These are phyloP conservation scores for Choanephora cucurbitarum DNA, from an alignment of 371 early-diverging fungal species.

Conservation along the genomic window DNA sequence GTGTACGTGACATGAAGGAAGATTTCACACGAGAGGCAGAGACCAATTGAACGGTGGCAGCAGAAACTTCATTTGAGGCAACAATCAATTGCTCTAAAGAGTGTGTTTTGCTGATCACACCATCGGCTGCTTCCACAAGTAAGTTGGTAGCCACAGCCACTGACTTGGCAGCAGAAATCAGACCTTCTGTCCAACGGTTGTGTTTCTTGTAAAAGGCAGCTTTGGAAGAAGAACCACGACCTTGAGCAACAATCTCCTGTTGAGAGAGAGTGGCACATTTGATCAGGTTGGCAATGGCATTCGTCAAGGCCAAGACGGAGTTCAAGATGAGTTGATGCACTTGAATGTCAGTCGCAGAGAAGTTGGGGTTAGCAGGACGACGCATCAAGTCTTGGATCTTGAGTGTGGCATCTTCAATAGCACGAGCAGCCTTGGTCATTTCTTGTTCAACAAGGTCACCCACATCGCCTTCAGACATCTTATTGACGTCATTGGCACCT, in stretches of 20 bases:
- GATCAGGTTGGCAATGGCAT: constrained; percentile 93
- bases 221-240: constrained; percentile 81
- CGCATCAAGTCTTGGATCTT: constrained; percentile 80
- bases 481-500: constrained; percentile 69
- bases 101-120: constrained; percentile 89
- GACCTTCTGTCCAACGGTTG: constrained; percentile 98
- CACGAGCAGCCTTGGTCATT: constrained; percentile 90
- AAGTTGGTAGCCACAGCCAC: constrained; percentile 91
- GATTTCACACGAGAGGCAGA: constrained; percentile 97
- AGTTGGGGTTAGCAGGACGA: constrained; percentile 71
- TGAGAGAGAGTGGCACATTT: constrained; percentile 93
- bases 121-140: constrained; percentile 95
- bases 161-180: constrained; percentile 96
- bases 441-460: constrained; percentile 91
- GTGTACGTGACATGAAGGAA: constrained; percentile 86
- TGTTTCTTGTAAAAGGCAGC: constrained; percentile 98
- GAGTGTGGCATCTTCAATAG: constrained; percentile 90
- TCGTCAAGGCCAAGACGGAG: constrained; percentile 89
- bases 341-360: constrained; percentile 77
- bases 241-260: constrained; percentile 96
- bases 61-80: constrained; percentile 93
- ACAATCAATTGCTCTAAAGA: constrained; percentile 93
- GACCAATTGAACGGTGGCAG: constrained; percentile 96
- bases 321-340: constrained; percentile 91
- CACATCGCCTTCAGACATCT: constrained; percentile 77